Evolutionary conservation across 768 basidiomycete genomes (phyloP).

Genomic region (Coprinopsis cinerea): DNA sequence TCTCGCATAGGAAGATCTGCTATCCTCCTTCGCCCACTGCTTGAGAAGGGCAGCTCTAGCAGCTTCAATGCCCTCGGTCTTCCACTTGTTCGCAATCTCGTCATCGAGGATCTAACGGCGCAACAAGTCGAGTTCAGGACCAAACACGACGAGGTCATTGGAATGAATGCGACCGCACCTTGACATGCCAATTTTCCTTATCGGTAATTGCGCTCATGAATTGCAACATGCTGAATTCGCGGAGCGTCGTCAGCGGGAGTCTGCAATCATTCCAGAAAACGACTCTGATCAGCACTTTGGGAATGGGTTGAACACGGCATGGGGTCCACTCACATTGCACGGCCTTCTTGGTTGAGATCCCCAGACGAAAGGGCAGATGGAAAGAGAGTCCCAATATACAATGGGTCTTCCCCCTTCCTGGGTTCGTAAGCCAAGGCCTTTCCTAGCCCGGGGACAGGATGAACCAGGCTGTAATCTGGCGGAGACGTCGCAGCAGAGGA

Average conservation of each 20-base stretch:
- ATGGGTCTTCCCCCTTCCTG: constrained; percentile 1
- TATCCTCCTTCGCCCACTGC: background rate
- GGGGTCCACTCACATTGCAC: background rate
- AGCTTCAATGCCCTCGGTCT: constrained; percentile 8
- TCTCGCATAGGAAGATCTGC: background rate
- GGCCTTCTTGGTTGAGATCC: background rate
- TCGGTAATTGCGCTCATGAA: constrained; percentile 24
- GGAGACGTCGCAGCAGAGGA: too few relatives aligned
- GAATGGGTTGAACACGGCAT: background rate
- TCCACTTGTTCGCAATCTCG: constrained; percentile 16
- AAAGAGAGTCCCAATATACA: constrained; percentile 2
- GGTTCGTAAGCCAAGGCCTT: background rate
- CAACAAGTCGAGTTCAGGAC: background rate
- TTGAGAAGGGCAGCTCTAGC: background rate
- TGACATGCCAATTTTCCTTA: constrained; percentile 19
- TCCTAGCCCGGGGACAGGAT: background rate
- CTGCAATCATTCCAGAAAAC: background rate
- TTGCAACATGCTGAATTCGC: constrained; percentile 20
- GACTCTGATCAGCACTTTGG: background rate
- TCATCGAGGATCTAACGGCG: constrained; percentile 14
- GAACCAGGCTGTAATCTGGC: background rate
- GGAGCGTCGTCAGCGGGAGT: constrained; percentile 12
- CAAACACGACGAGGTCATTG: background rate
- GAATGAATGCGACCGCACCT: constrained; percentile 12
- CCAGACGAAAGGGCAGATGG: background rate